Conservation (phyloP, 2,329 filamentous ascomycete species). For the Sclerotinia spermophila region DNA sequence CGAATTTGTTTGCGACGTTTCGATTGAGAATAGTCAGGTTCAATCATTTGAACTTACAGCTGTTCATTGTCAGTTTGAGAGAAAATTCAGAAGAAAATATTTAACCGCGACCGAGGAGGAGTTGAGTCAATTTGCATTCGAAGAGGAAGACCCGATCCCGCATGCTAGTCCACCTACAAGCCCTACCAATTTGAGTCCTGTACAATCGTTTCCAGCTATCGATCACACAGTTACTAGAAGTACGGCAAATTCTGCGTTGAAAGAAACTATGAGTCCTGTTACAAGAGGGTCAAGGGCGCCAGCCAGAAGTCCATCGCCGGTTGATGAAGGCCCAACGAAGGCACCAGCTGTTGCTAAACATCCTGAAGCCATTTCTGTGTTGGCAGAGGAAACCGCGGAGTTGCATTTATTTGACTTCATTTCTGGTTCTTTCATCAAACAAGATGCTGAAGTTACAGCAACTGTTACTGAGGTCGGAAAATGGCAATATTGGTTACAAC, state of each 20-base stretch:
- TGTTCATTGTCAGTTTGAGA: slow-evolving; percentile 94
- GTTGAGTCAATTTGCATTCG: slow-evolving; percentile 77
- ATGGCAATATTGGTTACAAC: slow-evolving; percentile 96
- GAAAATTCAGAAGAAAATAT: slow-evolving; percentile 80
- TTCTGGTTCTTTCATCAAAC: slow-evolving; percentile 71
- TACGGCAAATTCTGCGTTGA: slow-evolving; percentile 46
- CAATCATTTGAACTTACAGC: slow-evolving; percentile 78
- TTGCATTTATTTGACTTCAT: slow-evolving; percentile 92
- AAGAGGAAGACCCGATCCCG: slow-evolving; percentile 59
- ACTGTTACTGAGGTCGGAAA: slow-evolving; percentile 81
- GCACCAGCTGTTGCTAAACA: slow-evolving; percentile 57
- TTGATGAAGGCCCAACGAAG: slow-evolving; percentile 48
- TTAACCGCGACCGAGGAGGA: slow-evolving; percentile 79
- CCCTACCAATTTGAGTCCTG: slow-evolving; percentile 43
- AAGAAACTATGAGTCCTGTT: slow-evolving; percentile 37
- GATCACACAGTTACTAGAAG: slow-evolving; percentile 25
- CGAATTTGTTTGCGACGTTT: slow-evolving; percentile 90
- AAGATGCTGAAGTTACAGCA: slow-evolving; percentile 60
- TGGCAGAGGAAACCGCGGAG: slow-evolving; percentile 74
- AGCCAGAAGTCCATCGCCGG: slow-evolving; percentile 26
- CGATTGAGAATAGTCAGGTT: slow-evolving; percentile 66
- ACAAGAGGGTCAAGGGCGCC: slow-evolving; percentile 24
- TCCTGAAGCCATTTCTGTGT: slow-evolving; percentile 67
- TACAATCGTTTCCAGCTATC: slow-evolving; percentile 28
- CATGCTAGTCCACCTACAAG: slow-evolving; percentile 58